phyloP scores from a whole-genome alignment of 148 eudicot species.

The Vaccinium macrocarpon region DNA sequence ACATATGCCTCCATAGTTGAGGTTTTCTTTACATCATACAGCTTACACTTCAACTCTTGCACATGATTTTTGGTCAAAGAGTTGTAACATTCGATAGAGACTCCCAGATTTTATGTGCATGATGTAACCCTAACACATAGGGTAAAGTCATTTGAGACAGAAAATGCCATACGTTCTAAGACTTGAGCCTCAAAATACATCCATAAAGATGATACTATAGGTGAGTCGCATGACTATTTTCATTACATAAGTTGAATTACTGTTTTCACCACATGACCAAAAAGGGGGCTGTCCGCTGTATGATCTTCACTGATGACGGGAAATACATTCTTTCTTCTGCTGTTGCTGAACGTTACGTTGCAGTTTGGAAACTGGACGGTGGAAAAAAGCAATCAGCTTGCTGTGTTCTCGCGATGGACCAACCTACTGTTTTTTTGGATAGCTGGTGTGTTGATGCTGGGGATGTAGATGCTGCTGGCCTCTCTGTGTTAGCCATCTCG shows the following conservation, averaged over 20 bases:
- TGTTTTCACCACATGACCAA: too few relatives aligned
- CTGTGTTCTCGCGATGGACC: conserved; percentile 86
- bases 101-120: neutral
- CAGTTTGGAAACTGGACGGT: conserved; percentile 78
- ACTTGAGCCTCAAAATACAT: too few relatives aligned
- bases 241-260: too few relatives aligned
- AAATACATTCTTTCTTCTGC: conserved; percentile 77
- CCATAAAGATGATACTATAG: too few relatives aligned
- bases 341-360: conserved; percentile 79
- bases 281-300: conserved; percentile 82
- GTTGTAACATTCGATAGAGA: too few relatives aligned
- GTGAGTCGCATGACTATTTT: too few relatives aligned
- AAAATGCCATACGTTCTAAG: too few relatives aligned
- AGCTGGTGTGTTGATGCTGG: conserved; percentile 38
- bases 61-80: too few relatives aligned
- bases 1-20: neutral
- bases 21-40: neutral
- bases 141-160: neutral
- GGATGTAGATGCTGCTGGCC: conserved; percentile 44
- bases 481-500: conserved; percentile 75
- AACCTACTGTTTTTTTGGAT: conserved; percentile 82
- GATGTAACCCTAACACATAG: neutral
- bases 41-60: too few relatives aligned
- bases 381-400: conserved; percentile 75
- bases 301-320: conserved; percentile 81